Evolutionary conservation across 768 basidiomycete species (phyloP), one percentile per base, ranked within the genome.

Genomic region (Tulasnella sp.): DNA sequence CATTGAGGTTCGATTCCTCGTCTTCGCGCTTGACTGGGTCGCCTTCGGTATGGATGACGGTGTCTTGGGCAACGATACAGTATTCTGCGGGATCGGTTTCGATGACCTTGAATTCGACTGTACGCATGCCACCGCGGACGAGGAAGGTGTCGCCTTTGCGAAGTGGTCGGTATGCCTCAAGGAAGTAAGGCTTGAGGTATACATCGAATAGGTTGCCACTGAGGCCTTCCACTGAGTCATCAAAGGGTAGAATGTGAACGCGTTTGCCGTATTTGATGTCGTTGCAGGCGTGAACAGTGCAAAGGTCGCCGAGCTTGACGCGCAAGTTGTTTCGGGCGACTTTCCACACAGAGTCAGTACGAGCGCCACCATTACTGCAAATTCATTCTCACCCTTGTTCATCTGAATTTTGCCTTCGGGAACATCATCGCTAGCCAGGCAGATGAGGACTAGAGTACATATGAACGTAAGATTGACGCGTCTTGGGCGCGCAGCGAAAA

Each of bases 241-340:
- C 97, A 82, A 99, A 99, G 1, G 97, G 97, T 19, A 99, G 87
- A 77, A 99, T 89, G 82, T 99, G 97, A 52, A 99, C 90, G 75
- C 97, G 91, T 83, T 99, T 99, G 79, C 97, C 97, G 83, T 99
- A 99, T 85, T 98, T 97, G 87, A 99, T 98, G 81, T 99, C 97
- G 77, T 92, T 89, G 82, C 96, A 98, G 81, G 94, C 90, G 83
- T 99, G 96, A 0, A 99, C 96, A 78, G 93, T 93, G 82, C 95
- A 95, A 75, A 99, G 88, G 83, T 99, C 97, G 58, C 93, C 97
- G 58, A 99, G 91, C 86, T 98, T 99, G 80, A 99, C 94, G 75
- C 97, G 93, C 68, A 99, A 85, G 85, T 99, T 99, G 86, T 98
- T 97, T 76, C 97, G 94, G n/a, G 97, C 97, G 42, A 99, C 97